Conservation (phyloP, 1,284 basidiomycete genomes). For the Salmacisia buchloeana region DNA sequence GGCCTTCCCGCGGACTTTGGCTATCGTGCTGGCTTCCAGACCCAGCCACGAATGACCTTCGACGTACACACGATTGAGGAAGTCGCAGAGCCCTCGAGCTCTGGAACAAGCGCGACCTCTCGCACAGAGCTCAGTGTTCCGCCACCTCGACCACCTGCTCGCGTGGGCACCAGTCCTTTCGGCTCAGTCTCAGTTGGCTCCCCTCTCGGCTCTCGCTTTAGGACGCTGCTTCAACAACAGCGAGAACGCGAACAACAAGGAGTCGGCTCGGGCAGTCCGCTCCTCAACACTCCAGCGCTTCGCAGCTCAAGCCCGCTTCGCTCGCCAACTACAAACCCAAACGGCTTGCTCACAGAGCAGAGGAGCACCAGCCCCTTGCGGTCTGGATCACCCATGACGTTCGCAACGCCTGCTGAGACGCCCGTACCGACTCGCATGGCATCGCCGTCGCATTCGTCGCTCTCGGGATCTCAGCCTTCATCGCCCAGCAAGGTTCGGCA, state of each 20-base stretch:
- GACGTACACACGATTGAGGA: background rate
- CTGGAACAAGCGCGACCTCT: slow-evolving; percentile 1
- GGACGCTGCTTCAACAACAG: background rate
- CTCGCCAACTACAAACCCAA: background rate
- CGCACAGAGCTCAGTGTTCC: background rate
- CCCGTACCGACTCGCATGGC: background rate
- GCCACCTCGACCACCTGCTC: slow-evolving; percentile 3
- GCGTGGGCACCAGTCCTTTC: background rate
- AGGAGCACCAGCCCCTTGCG: background rate
- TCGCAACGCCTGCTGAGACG: background rate
- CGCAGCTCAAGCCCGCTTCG: background rate
- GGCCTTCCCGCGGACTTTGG: background rate
- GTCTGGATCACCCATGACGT: background rate
- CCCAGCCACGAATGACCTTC: slow-evolving; percentile 2
- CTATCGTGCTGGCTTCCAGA: slow-evolving; percentile 2
- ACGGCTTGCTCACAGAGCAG: background rate
- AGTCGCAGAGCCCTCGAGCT: slow-evolving; percentile 4
- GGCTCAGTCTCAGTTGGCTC: background rate
- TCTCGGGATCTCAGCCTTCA: background rate
- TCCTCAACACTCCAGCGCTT: background rate
- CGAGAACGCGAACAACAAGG: background rate
- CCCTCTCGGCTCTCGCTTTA: background rate
- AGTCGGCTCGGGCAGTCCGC: background rate
- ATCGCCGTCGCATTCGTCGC: background rate
- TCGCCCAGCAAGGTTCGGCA: slow-evolving; percentile 6